Evolutionary conservation across 306 rosid species (phyloP), one percentile per base, ranked within the genome.

Genomic region (Erythrophleum fordii): DNA sequence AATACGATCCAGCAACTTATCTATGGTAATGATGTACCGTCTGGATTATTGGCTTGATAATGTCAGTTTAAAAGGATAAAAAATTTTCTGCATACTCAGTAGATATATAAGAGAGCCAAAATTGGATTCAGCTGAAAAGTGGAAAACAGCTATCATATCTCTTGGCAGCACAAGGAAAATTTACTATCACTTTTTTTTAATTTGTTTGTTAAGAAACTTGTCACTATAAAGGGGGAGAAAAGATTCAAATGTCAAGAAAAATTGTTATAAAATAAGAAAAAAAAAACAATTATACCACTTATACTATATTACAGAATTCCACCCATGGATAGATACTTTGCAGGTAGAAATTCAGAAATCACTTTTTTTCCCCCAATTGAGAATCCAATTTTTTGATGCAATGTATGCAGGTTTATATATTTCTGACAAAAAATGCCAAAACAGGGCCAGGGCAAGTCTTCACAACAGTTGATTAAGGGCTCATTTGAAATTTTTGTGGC

Each of bases 361-460:
- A 66, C 42, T 69, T 80, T 84, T 55, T 60, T 75, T 39, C 49
- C 68, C 73, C 59, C 41, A 22, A 39, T 7, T 39, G 26, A 37
- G 66, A 45, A 26, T 75, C 28, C 70, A 62, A 49, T 34, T 37
- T 71, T 35, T 29, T 4, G 16, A 81, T 65, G 72, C 69, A 76
- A 64, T 75, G 67, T 25, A 76, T 76, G 71, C 37, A 75, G 46
- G 18, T 14, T 44, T 84, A 26, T 52, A 53, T 55, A 31, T 31
- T 80, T 80, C 79, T 71, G 58, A 71, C 41, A 74, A 42, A 75
- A 75, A 81, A 46, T 34, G 34, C 69, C 23, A 28, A 69, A 68
- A 69, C 42, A 7, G 10, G 58, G 75, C 42, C 37, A 59, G 48
- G 72, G 45, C 46, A 53, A 39, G 35, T 64, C 80, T 72, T 61